Percentiles rank a stretch among this genome's conserved stretches.
Evolutionary conservation across 805 yeast genomes (phyloP).

Genomic region (Lipomyces spencermartinsiae): DNA sequence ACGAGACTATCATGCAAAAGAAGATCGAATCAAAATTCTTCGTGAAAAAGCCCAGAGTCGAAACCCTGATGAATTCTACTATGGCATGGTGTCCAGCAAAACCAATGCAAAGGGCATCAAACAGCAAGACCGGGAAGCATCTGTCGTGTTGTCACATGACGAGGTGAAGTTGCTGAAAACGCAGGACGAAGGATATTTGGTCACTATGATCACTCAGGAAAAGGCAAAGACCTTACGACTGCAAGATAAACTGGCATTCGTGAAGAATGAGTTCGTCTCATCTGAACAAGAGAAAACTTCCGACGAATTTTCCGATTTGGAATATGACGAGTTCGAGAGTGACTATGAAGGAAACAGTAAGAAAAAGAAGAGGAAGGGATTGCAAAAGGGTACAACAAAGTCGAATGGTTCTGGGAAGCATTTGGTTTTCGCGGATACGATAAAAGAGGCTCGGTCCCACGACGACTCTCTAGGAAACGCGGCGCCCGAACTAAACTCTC

Average conservation of each 20-base stretch:
- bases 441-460: conserved; percentile 59
- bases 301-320: conserved; percentile 46
- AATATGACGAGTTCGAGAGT: conserved; percentile 52
- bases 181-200: conserved; percentile 87
- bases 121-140: conserved; percentile 55
- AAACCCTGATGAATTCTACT: conserved; percentile 96
- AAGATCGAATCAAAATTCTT: conserved; percentile 68
- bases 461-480: neutral
- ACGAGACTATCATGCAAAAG: conserved; percentile 63
- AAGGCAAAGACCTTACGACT: conserved; percentile 65
- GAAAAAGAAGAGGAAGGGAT: conserved; percentile 50
- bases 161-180: conserved; percentile 80
- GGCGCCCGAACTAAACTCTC: conserved; percentile 37
- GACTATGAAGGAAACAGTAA: conserved; percentile 45
- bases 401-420: conserved; percentile 53
- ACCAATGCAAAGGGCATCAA: conserved; percentile 61
- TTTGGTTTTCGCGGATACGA: conserved; percentile 80
- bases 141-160: conserved; percentile 55
- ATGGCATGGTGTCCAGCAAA: conserved; percentile 78
- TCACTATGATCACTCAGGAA: conserved; percentile 77
- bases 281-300: conserved; percentile 28
- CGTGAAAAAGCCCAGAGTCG: conserved; percentile 72
- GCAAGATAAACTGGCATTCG: conserved; percentile 45
- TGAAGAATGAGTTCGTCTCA: neutral
- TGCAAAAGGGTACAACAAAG: neutral